Evolutionary conservation across 1,139 yeast genomes (phyloP), one percentile per base, ranked within the genome.

Genomic region (Suhomyces guaymorum): DNA sequence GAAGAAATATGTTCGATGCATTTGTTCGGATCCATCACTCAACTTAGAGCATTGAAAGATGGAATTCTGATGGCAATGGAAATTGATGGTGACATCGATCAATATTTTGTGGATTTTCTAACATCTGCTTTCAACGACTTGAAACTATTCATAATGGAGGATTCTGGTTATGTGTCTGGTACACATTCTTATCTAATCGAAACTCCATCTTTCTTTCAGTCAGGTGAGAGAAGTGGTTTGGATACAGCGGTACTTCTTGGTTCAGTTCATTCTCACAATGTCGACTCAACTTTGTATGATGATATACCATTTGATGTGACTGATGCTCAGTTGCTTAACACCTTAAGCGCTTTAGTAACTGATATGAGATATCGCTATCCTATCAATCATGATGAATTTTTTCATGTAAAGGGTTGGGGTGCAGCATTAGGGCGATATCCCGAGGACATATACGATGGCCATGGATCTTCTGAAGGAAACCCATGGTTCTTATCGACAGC

Each of bases 401-500:
- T 69, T 2, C 41, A 54, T 51, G 39, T 39, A 5, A 38, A 42
- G 20, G 61, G 61, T 15, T 49, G 63, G 15, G 95, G 94, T 0
- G 79, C 82, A 26, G 96, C 86, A 0, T 61, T 90, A 32, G 98
- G 98, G 2, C 69, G 98, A 51, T 92, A 92, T 53, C 96, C 97
- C 0, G 97, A 90, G 53, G 98, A 92, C 60, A 61, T 84, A 9
- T 92, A 92, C 57, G 85, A 90, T 58, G 97, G 97, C 0, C 66
- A 73, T 41, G 82, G 80, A 0, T 67, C 74, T 0, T 70, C 83
- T 11, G 83, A 80, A 47, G 97, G 97, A 2, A 92, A 92, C 52
- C 97, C 98, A 2, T 92, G 97, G 98, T 90, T 90, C 55, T 74
- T 92, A 41, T 73, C 94, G 15, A 90, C 97, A 0, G 79, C 92